A percentile compares a stretch with the other conserved stretches of the same genome.
Evolutionary conservation across 2,329 filamentous ascomycete genomes (phyloP).

Genomic region (Alternaria alternata): DNA sequence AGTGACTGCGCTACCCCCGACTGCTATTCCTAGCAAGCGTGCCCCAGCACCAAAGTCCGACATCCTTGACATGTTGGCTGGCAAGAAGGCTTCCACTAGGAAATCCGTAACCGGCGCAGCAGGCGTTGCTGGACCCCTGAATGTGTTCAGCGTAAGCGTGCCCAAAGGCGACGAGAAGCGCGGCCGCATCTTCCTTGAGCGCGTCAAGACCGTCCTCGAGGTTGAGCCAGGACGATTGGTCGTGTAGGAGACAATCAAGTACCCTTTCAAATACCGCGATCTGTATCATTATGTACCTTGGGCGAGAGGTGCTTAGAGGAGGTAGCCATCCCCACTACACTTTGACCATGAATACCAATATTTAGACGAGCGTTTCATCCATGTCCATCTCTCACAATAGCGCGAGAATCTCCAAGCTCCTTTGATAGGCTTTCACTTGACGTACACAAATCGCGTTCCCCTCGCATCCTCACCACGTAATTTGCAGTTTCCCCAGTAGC

Average conservation of each 20-base stretch:
- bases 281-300: conserved; percentile 37
- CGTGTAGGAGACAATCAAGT: conserved; percentile 32
- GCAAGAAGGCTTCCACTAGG: conserved; percentile 44
- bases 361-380: neutral
- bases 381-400: neutral
- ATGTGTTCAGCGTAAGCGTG: conserved; percentile 84
- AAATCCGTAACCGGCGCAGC: conserved; percentile 26
- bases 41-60: conserved; percentile 63
- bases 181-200: conserved; percentile 82
- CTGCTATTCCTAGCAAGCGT: conserved; percentile 40
- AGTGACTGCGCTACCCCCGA: conserved; percentile 61
- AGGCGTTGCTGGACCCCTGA: conserved; percentile 61
- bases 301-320: neutral
- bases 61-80: conserved; percentile 79
- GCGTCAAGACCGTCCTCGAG: conserved; percentile 79
- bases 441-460: neutral
- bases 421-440: neutral
- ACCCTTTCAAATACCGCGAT: conserved; percentile 17
- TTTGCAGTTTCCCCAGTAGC: neutral
- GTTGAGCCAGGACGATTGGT: conserved; percentile 50
- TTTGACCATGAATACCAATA: neutral
- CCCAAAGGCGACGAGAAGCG: conserved; percentile 81
- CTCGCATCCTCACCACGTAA: neutral
- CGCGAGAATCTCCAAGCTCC: neutral
- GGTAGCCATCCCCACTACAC: neutral